A percentile compares a stretch with the other conserved stretches of the same genome.
These are phyloP conservation scores for Aspergillus felis DNA, from an alignment of 2,329 filamentous ascomycete species.

Conservation along the genomic window DNA sequence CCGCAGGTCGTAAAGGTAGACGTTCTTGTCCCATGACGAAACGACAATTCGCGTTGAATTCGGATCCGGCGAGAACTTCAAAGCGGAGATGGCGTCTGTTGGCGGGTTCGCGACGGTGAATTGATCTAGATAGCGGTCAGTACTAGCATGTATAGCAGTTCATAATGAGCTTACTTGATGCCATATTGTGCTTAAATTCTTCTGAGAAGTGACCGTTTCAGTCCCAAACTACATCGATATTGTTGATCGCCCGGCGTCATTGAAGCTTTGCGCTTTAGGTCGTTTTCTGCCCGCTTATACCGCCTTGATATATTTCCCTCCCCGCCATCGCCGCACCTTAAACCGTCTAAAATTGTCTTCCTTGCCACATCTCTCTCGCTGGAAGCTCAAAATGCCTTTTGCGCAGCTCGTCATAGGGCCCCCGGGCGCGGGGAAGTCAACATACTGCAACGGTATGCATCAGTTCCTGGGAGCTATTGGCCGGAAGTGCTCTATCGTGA, in stretches of 20 bases:
- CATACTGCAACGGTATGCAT: conserved; percentile 98
- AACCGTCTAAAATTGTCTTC: background rate
- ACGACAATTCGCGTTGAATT: conserved; percentile 75
- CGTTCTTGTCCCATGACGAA: conserved; percentile 88
- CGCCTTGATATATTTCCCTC: conserved; percentile 27
- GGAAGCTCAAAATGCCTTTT: conserved; percentile 50
- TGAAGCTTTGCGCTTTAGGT: conserved; percentile 20
- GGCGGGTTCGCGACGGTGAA: conserved; percentile 81
- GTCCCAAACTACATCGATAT: background rate
- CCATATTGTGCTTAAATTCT: conserved; percentile 26
- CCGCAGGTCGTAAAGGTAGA: conserved; percentile 80
- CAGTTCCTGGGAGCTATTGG: conserved; percentile 97
- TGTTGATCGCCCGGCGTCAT: conserved; percentile 20
- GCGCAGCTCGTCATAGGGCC: conserved; percentile 88
- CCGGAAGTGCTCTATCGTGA: conserved; percentile 89
- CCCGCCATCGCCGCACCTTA: conserved; percentile 14
- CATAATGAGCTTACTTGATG: conserved; percentile 36
- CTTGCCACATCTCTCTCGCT: background rate
- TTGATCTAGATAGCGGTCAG: conserved; percentile 51
- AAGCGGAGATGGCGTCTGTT: conserved; percentile 77
- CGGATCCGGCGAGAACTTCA: conserved; percentile 78
- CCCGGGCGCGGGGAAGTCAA: conserved; percentile 92
- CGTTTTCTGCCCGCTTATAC: conserved; percentile 32
- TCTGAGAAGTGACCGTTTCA: background rate
- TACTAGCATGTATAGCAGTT: background rate